Evolutionary conservation across 2,329 filamentous ascomycete species (phyloP).

Genomic region (Pyrenochaeta sp.): DNA sequence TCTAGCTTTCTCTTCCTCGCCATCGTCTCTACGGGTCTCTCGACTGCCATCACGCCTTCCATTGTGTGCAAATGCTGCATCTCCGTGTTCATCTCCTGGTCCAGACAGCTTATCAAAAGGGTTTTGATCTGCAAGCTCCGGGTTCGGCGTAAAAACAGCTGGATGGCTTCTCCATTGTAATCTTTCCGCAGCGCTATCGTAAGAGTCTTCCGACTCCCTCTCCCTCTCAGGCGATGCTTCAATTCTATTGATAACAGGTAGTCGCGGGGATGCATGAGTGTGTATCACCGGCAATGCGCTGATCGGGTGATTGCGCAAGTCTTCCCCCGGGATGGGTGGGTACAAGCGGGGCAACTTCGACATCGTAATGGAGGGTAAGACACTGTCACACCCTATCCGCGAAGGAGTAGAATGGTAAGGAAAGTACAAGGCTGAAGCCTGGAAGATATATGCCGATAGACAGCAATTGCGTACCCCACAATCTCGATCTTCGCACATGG

Average conservation of each 20-base stretch:
- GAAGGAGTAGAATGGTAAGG: no score
- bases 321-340: background rate
- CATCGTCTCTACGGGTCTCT: background rate
- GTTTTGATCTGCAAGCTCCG: constrained; percentile 14
- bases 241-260: background rate
- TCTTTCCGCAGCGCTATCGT: constrained; percentile 28
- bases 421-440: no score
- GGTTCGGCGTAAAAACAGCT: constrained; percentile 23
- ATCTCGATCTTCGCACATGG: constrained; percentile 15
- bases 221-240: background rate
- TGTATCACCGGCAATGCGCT: background rate
- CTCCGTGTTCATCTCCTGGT: background rate
- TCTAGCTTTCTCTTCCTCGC: background rate
- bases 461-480: background rate
- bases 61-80: background rate
- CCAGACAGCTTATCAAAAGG: constrained; percentile 24
- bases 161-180: constrained; percentile 37
- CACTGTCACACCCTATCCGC: background rate
- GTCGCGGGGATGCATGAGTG: background rate
- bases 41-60: no score
- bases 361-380: background rate
- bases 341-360: background rate
- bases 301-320: background rate
- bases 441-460: no score
- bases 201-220: constrained; percentile 13